These are phyloP conservation scores for Xylariaceae sp. DNA, from an alignment of 2,329 filamentous ascomycete species.

Conservation along the genomic window DNA sequence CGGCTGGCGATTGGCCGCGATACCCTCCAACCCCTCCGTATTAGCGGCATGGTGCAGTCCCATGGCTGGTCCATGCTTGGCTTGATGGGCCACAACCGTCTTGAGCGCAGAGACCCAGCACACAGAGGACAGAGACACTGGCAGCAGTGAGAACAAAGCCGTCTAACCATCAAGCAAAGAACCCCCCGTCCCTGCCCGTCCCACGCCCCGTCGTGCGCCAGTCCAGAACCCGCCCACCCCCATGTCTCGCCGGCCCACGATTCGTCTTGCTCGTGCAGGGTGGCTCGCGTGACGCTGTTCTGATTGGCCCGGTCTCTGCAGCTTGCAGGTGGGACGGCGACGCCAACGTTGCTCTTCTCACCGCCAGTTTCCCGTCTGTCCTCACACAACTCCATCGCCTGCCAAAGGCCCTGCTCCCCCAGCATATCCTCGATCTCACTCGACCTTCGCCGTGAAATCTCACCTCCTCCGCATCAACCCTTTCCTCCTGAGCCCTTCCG, in stretches of 20 bases:
- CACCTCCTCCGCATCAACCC: conserved; percentile 26
- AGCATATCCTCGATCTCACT: conserved; percentile 29
- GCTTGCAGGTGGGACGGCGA: conserved; percentile 28
- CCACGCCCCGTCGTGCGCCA: background rate
- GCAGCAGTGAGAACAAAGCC: no score
- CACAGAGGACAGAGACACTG: no score
- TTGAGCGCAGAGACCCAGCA: no score
- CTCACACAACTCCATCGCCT: conserved; percentile 25
- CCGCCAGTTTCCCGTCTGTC: conserved; percentile 29
- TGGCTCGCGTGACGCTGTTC: conserved; percentile 3
- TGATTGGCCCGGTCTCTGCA: conserved; percentile 25
- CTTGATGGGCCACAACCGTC: no score
- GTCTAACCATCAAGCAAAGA: no score
- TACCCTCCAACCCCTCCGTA: background rate
- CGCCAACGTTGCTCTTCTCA: conserved; percentile 29
- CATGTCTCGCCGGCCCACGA: conserved; percentile 19
- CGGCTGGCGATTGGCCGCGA: background rate
- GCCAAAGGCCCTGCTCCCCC: conserved; percentile 22
- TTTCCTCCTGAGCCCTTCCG: conserved; percentile 21
- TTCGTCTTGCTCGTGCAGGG: conserved; percentile 20
- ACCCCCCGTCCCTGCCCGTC: background rate
- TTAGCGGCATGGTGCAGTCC: no score
- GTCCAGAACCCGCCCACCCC: conserved; percentile 2
- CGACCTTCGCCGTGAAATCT: conserved; percentile 26
- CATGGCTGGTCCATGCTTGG: no score